Percentiles rank a stretch among this genome's conserved stretches.
Evolutionary conservation across 352 stramenopile genomes (phyloP).

Genomic region (Aphanomyces stellatus): DNA sequence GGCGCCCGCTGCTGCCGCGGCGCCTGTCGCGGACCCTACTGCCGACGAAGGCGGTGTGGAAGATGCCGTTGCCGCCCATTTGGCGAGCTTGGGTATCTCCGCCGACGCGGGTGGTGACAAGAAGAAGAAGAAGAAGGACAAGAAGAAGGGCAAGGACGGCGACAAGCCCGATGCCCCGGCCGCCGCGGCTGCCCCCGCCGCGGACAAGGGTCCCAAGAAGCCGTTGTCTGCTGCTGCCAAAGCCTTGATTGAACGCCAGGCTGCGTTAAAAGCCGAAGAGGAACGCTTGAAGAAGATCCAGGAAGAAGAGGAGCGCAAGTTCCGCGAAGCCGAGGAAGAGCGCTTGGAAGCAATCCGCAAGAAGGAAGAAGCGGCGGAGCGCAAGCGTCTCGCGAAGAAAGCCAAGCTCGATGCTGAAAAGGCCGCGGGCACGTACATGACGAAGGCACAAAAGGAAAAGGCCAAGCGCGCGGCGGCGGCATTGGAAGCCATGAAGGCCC

Average conservation of each 20-base stretch:
- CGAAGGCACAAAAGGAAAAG: constrained; percentile 97
- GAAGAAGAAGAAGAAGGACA: constrained; percentile 72
- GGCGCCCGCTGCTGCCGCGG: constrained; percentile 9
- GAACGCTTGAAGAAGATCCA: constrained; percentile 30
- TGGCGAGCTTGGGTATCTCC: constrained; percentile 65
- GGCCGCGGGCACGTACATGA: constrained; percentile 97
- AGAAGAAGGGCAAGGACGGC: constrained; percentile 62
- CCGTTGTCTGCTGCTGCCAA: constrained; percentile 63
- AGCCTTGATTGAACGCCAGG: constrained; percentile 62
- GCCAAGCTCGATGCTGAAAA: constrained; percentile 92
- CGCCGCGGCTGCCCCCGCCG: constrained; percentile 24
- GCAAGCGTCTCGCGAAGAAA: constrained; percentile 34
- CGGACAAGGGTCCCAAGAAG: constrained; percentile 43
- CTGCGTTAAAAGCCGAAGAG: constrained; percentile 58
- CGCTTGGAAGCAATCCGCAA: constrained; percentile 58
- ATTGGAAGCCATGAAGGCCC: constrained; percentile 88
- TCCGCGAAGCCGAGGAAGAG: constrained; percentile 47
- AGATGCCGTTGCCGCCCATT: constrained; percentile 58
- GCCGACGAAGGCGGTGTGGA: constrained; percentile 44
- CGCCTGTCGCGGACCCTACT: constrained; percentile 1
- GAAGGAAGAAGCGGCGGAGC: constrained; percentile 50
- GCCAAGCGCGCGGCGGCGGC: constrained; percentile 77
- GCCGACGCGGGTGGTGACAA: constrained; percentile 42
- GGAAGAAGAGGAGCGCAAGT: constrained; percentile 46
- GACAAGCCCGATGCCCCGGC: constrained; percentile 42